Base-by-base conservation (phyloP, 1,284 basidiomycete genomes). In the Ceraceosorus guamensis region DNA sequence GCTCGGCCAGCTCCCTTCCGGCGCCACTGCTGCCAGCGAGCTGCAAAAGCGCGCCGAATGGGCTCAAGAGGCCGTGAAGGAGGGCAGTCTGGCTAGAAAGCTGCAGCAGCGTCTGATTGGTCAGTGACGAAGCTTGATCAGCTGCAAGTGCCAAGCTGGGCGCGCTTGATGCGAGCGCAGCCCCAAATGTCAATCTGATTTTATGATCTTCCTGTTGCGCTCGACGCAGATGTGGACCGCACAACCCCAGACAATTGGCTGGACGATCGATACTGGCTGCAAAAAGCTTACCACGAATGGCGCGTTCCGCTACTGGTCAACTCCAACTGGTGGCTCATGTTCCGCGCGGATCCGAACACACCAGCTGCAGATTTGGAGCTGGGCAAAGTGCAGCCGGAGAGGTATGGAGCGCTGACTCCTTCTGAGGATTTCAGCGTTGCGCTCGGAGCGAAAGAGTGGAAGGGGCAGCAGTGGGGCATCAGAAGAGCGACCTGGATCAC, bases 271-370 rank as follows among this genome's bases (percentile, higher is more conserved):
- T 87, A 92, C 70, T 97, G 93, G 93, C 80, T 86, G 56, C 85
- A 87, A 66, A 87, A 88, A 65, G 86, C 89, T 0, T 98, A 97
- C 78, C 85, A 90, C 61, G 87, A 91, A 77, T 90, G 87, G 85
- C 83, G 92, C 47, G 83, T 84, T 0, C 90, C 93, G 0, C 80
- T 97, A 34, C 80, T 90, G 57, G 79, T 98, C 70, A 89, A 97
- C 78, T 93, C 91, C 7, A 96, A 97, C 74, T 97, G 92, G 92
- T 97, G 92, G 92, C 81, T 96, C 46, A 82, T 89, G n/a, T 88
- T 92, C 73, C 76, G 78, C 39, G 76, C 80, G 46, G 82, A 84
- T 71, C 67, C 77, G 13, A 72, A 69, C 57, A 79, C 81, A 53
- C 80, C 81, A 57, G 6, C 18, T 48, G 41, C 49, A n/a, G 63